These are phyloP conservation scores for Penicillium occitanis DNA, from an alignment of 2,329 filamentous ascomycete species.

Conservation along the genomic window DNA sequence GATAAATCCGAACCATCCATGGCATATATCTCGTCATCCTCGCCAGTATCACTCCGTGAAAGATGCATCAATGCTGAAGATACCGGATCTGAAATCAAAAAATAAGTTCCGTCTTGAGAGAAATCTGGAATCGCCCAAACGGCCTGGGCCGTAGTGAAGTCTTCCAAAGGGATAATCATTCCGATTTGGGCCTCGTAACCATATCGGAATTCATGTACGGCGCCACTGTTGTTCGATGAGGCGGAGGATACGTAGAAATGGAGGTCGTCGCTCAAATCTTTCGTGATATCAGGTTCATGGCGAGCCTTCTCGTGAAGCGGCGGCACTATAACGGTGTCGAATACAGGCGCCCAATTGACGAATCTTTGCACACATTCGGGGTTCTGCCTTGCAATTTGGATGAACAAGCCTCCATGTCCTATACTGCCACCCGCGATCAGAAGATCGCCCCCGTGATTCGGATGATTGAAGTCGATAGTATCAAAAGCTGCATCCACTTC, in stretches of 20 bases:
- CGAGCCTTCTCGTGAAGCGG: conserved; percentile 24
- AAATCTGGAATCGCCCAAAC: conserved; percentile 47
- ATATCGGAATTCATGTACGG: conserved; percentile 66
- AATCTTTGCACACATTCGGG: conserved; percentile 60
- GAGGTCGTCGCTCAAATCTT: conserved; percentile 45
- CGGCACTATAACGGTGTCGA: conserved; percentile 45
- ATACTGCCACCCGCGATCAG: conserved; percentile 76
- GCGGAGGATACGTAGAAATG: conserved; percentile 67
- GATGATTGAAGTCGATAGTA: conserved; percentile 58
- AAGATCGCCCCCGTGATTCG: conserved; percentile 64
- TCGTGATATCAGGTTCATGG: neutral
- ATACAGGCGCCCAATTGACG: conserved; percentile 59
- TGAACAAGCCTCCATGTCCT: conserved; percentile 74
- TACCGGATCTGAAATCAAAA: conserved; percentile 45
- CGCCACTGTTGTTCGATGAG: conserved; percentile 58
- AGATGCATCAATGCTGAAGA: conserved; percentile 41
- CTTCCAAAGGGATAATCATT: conserved; percentile 41
- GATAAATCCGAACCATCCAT: conserved; percentile 41
- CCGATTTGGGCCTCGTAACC: conserved; percentile 69
- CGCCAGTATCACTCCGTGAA: conserved; percentile 34
- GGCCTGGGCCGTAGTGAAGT: conserved; percentile 41
- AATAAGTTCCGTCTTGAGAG: conserved; percentile 35
- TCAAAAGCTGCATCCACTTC: conserved; percentile 82
- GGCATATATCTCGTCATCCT: conserved; percentile 33
- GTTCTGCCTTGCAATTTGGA: conserved; percentile 60